A percentile compares a stretch with the other conserved stretches of the same genome.
These are phyloP conservation scores for Porodaedalea pini DNA, from an alignment of 1,284 basidiomycete genomes.

Conservation along the genomic window DNA sequence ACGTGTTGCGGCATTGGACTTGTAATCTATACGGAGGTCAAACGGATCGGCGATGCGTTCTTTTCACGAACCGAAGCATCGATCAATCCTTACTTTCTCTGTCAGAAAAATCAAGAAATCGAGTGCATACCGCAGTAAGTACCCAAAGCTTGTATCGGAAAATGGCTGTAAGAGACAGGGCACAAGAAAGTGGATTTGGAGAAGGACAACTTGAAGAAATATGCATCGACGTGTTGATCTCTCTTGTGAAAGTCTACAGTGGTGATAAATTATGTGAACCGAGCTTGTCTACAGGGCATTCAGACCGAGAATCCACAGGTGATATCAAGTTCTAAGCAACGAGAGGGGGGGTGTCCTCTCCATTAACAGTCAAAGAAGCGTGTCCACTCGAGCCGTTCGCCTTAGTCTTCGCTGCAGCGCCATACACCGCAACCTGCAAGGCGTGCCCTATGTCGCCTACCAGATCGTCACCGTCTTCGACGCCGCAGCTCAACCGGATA, in stretches of 20 bases:
- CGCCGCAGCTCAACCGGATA: conserved; percentile 81
- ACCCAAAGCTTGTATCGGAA: too few species aligned
- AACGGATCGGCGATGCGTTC: too few species aligned
- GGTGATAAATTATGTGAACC: background rate
- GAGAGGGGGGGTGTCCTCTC: conserved; percentile 5
- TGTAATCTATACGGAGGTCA: too few species aligned
- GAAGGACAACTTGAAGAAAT: too few species aligned
- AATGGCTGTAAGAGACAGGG: too few species aligned
- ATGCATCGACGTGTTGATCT: too few species aligned
- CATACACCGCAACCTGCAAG: conserved; percentile 45
- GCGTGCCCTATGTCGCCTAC: conserved; percentile 72
- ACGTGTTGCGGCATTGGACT: too few species aligned
- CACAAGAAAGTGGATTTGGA: too few species aligned
- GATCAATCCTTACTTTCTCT: too few species aligned
- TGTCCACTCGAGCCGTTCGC: background rate
- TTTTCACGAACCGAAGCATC: too few species aligned
- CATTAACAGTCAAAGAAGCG: background rate
- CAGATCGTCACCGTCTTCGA: conserved; percentile 86
- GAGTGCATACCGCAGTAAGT: too few species aligned
- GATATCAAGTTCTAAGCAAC: background rate
- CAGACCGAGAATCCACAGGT: background rate
- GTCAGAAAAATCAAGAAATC: too few species aligned
- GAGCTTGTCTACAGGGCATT: background rate
- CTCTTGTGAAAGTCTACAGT: background rate
- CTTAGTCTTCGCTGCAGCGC: background rate